These are phyloP conservation scores for Fusarium gaditjirri DNA, from an alignment of 2,329 filamentous ascomycete species.

Conservation along the genomic window DNA sequence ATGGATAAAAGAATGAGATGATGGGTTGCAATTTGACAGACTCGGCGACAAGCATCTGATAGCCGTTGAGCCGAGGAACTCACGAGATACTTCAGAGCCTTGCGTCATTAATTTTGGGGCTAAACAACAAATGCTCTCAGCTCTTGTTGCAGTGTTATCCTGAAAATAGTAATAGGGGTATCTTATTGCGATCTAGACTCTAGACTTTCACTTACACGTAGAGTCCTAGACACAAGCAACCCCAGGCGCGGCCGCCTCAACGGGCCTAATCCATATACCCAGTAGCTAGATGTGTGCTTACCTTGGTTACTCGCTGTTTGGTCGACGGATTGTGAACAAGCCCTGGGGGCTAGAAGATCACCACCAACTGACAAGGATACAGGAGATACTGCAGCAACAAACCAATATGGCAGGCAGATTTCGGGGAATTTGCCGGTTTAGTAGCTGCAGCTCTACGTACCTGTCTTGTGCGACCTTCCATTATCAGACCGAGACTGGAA, in stretches of 20 bases:
- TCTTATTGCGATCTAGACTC: background rate
- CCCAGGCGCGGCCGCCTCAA: conserved; percentile 12
- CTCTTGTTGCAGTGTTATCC: background rate
- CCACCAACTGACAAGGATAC: conserved; percentile 13
- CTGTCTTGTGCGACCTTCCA: conserved; percentile 13
- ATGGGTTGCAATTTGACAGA: conserved; percentile 8
- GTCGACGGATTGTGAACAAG: background rate
- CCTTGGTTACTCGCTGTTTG: background rate
- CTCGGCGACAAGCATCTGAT: conserved; percentile 9
- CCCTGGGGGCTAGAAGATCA: background rate
- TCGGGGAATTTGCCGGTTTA: conserved; percentile 12
- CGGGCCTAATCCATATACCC: background rate
- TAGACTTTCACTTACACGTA: background rate
- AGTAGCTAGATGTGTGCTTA: background rate
- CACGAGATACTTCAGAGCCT: background rate
- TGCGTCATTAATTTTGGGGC: background rate
- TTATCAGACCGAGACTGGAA: conserved; percentile 47
- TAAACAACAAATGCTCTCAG: background rate
- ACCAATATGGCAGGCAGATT: conserved; percentile 36
- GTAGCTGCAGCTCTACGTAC: background rate
- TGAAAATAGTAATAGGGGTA: conserved; percentile 1
- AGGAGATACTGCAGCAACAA: conserved; percentile 5
- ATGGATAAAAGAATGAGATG: background rate
- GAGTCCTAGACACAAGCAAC: background rate
- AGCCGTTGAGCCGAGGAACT: conserved; percentile 10